Evolutionary conservation across 768 basidiomycete species (phyloP).

Genomic region (Amanita rubescens): DNA sequence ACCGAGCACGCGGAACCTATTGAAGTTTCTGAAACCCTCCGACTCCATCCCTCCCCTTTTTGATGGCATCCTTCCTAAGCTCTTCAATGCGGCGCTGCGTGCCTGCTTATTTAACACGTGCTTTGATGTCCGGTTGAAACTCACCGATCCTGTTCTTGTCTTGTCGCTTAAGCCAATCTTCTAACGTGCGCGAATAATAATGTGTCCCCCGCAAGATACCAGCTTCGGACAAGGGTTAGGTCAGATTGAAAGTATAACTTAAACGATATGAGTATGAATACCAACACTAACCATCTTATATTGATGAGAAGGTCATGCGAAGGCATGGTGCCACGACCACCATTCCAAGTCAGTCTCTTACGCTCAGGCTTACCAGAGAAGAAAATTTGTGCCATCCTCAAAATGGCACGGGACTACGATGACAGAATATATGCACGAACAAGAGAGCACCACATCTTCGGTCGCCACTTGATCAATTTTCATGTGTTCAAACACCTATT

Average conservation of each 20-base stretch:
- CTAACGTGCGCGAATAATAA: too few relatives aligned
- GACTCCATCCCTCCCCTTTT: too few relatives aligned
- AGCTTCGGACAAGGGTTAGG: slow-evolving; percentile 47
- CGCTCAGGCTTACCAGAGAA: slow-evolving; percentile 40
- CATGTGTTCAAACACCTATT: slow-evolving; percentile 70
- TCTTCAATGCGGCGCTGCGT: too few relatives aligned
- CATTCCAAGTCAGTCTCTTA: slow-evolving; percentile 30
- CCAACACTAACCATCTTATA: neutral
- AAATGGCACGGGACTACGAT: slow-evolving; percentile 60
- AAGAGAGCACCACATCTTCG: slow-evolving; percentile 34
- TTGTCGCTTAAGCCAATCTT: too few relatives aligned
- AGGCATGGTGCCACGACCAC: slow-evolving; percentile 50
- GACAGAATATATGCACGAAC: slow-evolving; percentile 70
- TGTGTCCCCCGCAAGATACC: slow-evolving; percentile 48
- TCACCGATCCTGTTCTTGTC: too few relatives aligned
- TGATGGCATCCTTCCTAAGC: too few relatives aligned
- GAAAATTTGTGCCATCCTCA: slow-evolving; percentile 63
- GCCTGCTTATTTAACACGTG: too few relatives aligned
- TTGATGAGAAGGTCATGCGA: slow-evolving; percentile 42
- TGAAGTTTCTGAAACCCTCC: too few relatives aligned
- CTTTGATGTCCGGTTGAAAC: too few relatives aligned
- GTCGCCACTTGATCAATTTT: slow-evolving; percentile 57
- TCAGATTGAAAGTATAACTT: slow-evolving; percentile 61
- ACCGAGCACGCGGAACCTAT: too few relatives aligned
- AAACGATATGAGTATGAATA: neutral